Evolutionary conservation across 371 early-diverging fungal species (phyloP), one percentile per base, ranked within the genome.

Genomic region (Circinella umbellata): DNA sequence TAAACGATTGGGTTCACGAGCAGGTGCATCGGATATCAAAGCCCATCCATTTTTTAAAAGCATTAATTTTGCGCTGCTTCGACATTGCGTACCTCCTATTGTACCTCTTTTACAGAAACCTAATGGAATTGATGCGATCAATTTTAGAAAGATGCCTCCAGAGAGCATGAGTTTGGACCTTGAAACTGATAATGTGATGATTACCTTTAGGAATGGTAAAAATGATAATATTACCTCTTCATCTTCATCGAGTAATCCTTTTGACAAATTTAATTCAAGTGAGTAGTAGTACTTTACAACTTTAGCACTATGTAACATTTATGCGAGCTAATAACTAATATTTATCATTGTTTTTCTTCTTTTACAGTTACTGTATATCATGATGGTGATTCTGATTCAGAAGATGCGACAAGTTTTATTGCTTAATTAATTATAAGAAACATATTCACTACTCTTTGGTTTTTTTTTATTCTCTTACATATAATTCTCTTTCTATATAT

Each of bases 21-120:
- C 93, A 0, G 98, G 99, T 27, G 98, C 99, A 4, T 89, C 95
- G 4, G 99, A 99, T 76, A 89, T 99, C 69, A 98, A 97, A 79
- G 81, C 85, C 13, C 99, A 99, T 74, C 82, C 92, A 20, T 99
- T 96, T 76, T 99, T 99, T 81, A 93, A 93, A 74, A 89, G 83
- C 64, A 88, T 95, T 48, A 93, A 96, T 61, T 99, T 98, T 94
- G 97, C 98, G 1, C 79, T 97, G 62, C 77, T 98, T 68, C 88
- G 97, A 69, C 88, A 96, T 74, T 76, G 80, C 51, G 86, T 87
- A 27, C 96, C 99, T 36, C 99, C 99, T 4, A 96, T 99, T 70
- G 77, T 94, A 51, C 99, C 99, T 4, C 67, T 73, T 1, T 35
- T 77, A 27, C 81, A 87, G 60, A 85, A 80, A 47, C 77, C 83